These are phyloP conservation scores for Protomyces arabidopsidicola DNA, from an alignment of 1,139 yeast species.

Conservation along the genomic window DNA sequence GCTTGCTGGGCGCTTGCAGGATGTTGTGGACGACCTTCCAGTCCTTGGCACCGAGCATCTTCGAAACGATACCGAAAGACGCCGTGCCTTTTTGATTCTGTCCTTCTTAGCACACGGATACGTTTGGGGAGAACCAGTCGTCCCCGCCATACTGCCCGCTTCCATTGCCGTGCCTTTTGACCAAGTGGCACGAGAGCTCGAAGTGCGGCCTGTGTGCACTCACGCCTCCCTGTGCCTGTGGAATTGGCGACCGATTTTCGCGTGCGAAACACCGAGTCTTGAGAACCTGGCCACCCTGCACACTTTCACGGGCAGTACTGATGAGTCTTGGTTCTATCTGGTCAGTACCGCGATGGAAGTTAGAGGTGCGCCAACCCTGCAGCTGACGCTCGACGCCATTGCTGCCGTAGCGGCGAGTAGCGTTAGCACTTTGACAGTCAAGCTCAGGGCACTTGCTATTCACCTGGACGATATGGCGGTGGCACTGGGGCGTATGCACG, in stretches of 20 bases:
- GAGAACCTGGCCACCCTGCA: conserved; percentile 71
- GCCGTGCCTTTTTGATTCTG: conserved; percentile 75
- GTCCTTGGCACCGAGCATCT: conserved; percentile 28
- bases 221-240: conserved; percentile 84
- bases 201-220: conserved; percentile 80
- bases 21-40: conserved; percentile 48
- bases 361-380: conserved; percentile 65
- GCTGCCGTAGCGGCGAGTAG: conserved; percentile 46
- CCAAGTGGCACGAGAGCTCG: conserved; percentile 53
- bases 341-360: conserved; percentile 83
- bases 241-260: conserved; percentile 54
- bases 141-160: conserved; percentile 60
- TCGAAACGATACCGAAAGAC: conserved; percentile 48
- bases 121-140: conserved; percentile 67
- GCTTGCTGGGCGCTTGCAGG: conserved; percentile 58
- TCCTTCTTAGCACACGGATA: conserved; percentile 83
- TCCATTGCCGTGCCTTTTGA: conserved; percentile 59
- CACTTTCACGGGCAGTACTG: conserved; percentile 85
- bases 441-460: conserved; percentile 66
- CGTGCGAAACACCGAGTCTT: conserved; percentile 50
- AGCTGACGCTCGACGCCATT: conserved; percentile 59
- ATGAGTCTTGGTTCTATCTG: conserved; percentile 90
- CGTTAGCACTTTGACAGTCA: conserved; percentile 42
- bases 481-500: conserved; percentile 76
- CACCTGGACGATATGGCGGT: conserved; percentile 71